Evolutionary conservation across 2,329 filamentous ascomycete genomes (phyloP).

Genomic region (Thermothelomyces thermophilus): DNA sequence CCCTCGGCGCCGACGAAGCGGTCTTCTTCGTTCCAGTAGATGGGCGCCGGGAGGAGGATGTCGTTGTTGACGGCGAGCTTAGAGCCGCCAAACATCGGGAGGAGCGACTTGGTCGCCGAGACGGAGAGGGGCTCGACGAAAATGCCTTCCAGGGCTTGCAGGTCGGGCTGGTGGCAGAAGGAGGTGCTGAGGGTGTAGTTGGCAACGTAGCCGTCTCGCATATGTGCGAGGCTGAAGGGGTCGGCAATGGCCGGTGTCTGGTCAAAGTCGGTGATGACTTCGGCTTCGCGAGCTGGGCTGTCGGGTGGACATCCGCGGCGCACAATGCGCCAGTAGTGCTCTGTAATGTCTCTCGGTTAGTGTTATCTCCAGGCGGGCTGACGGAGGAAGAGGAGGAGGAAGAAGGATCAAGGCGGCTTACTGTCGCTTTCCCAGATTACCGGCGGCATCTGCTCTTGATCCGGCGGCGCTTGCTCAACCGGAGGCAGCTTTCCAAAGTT

Average conservation of each 20-base stretch:
- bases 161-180: slow-evolving; percentile 59
- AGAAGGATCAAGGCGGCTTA: no score
- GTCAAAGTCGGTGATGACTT: slow-evolving; percentile 39
- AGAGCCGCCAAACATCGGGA: slow-evolving; percentile 63
- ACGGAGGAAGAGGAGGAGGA: neutral
- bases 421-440: slow-evolving; percentile 47
- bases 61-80: slow-evolving; percentile 65
- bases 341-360: neutral
- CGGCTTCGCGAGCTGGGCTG: slow-evolving; percentile 50
- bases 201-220: slow-evolving; percentile 50
- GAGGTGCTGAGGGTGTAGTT: slow-evolving; percentile 57
- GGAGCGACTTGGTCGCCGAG: slow-evolving; percentile 49
- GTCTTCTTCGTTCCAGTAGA: slow-evolving; percentile 60
- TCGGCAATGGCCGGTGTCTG: slow-evolving; percentile 40
- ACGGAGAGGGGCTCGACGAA: slow-evolving; percentile 55
- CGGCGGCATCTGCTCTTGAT: slow-evolving; percentile 30
- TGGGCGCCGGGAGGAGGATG: slow-evolving; percentile 61
- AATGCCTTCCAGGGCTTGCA: slow-evolving; percentile 57
- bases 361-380: neutral
- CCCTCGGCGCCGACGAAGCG: slow-evolving; percentile 53
- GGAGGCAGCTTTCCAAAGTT: slow-evolving; percentile 39
- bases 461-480: slow-evolving; percentile 32
- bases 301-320: slow-evolving; percentile 56
- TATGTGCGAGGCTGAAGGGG: slow-evolving; percentile 41
- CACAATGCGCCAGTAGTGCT: slow-evolving; percentile 50